Conservation (phyloP, 2,329 filamentous ascomycete species). For the Fusarium succisae region DNA sequence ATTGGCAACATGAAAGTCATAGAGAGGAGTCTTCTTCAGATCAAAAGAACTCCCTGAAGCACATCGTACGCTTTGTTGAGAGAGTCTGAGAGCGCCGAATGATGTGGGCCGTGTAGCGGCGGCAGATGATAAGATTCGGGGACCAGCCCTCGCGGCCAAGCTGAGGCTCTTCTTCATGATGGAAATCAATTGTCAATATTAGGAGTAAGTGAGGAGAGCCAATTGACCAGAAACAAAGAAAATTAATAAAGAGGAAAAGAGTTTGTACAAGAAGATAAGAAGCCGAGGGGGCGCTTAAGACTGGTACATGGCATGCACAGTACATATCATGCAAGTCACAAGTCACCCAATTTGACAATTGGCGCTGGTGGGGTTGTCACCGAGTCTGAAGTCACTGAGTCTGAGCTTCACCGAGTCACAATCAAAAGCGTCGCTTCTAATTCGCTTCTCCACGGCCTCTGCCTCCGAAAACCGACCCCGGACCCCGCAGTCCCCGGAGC, state of each 20-base stretch:
- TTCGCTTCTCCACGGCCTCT: constrained; percentile 23
- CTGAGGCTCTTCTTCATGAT: constrained; percentile 48
- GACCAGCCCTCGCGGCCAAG: constrained; percentile 45
- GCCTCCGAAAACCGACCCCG: constrained; percentile 37
- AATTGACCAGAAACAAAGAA: constrained; percentile 27
- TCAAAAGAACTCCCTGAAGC: constrained; percentile 43
- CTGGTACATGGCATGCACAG: constrained; percentile 11
- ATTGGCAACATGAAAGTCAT: constrained; percentile 79
- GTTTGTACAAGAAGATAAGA: constrained; percentile 16
- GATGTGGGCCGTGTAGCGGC: constrained; percentile 33
- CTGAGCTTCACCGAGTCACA: constrained; percentile 6
- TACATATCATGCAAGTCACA: constrained; percentile 22
- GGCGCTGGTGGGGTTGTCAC: constrained; percentile 29
- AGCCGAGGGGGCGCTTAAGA: constrained; percentile 15
- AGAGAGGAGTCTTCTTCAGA: constrained; percentile 75
- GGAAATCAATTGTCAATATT: constrained; percentile 35
- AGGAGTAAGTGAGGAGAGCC: constrained; percentile 5
- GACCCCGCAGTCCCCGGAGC: constrained; percentile 23
- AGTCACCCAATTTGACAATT: constrained; percentile 19
- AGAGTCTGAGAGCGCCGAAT: constrained; percentile 26
- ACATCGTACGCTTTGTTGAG: constrained; percentile 39
- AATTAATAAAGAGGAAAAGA: constrained; percentile 2
- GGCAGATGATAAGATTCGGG: constrained; percentile 39
- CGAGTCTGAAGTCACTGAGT: constrained; percentile 14
- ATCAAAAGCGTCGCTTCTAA: not conserved